A percentile compares a stretch with the other conserved stretches of the same genome.
Conservation (phyloP, 495 filamentous ascomycete species). For the Daldinia childiae region DNA sequence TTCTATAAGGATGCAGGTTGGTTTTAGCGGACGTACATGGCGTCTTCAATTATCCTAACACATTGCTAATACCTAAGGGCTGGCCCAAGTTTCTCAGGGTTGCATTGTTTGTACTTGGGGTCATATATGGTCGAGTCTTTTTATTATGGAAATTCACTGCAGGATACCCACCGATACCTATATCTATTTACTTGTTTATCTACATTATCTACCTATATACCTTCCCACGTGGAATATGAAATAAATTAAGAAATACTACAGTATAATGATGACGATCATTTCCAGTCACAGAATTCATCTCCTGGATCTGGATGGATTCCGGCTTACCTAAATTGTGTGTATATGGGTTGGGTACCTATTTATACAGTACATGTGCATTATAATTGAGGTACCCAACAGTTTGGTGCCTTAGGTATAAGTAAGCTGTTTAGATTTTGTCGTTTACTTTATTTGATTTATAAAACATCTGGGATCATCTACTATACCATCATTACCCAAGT, state of each 20-base stretch:
- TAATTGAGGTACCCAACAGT: neutral
- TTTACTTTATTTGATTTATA: neutral
- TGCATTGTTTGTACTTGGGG: slow-evolving; percentile 4
- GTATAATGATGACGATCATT: neutral
- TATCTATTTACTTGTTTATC: slow-evolving; percentile 18
- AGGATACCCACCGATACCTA: slow-evolving; percentile 35
- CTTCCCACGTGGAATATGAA: neutral
- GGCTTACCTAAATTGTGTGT: neutral
- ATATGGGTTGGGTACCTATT: neutral
- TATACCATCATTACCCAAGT: neutral
- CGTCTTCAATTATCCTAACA: neutral
- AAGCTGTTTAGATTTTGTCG: neutral
- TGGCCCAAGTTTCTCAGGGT: slow-evolving; percentile 20
- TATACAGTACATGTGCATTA: neutral
- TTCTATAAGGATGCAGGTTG: slow-evolving; percentile 2
- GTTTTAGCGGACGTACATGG: slow-evolving; percentile 1
- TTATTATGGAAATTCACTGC: slow-evolving; percentile 26
- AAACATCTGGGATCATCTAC: neutral
- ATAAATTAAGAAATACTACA: neutral
- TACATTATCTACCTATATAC: neutral
- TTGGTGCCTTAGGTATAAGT: neutral
- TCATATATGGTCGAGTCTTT: slow-evolving; percentile 29
- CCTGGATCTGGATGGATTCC: neutral
- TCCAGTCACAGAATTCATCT: neutral
- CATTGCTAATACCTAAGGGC: slow-evolving; percentile 6